phyloP scores from a whole-genome alignment of 495 filamentous ascomycete species.

The Aspergillus nanangensis region DNA sequence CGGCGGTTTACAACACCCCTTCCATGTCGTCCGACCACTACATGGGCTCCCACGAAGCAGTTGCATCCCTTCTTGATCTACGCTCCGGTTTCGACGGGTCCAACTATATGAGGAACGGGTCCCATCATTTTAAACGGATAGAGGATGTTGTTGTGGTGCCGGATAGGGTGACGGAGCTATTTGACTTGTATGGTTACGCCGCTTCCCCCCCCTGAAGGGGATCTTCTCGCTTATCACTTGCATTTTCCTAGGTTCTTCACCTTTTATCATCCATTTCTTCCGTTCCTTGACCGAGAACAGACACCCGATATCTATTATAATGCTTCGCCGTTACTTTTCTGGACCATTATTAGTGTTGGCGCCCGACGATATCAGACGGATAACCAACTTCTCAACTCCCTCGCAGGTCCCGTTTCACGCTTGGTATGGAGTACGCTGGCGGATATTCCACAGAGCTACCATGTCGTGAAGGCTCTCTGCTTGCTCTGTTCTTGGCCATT shows the following conservation, averaged over 20 bases:
- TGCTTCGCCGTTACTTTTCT: slow-evolving; percentile 74
- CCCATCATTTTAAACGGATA: slow-evolving; percentile 47
- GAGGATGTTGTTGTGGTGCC: slow-evolving; percentile 71
- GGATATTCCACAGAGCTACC: slow-evolving; percentile 79
- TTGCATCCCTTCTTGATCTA: slow-evolving; percentile 75
- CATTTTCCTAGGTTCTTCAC: slow-evolving; percentile 76
- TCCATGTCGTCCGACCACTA: slow-evolving; percentile 50
- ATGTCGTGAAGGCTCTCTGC: slow-evolving; percentile 87
- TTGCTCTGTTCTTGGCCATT: slow-evolving; percentile 89
- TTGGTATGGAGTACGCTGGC: slow-evolving; percentile 79
- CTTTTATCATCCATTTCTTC: slow-evolving; percentile 80
- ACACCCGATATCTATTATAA: slow-evolving; percentile 72
- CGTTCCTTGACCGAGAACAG: slow-evolving; percentile 69
- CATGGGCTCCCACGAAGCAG: slow-evolving; percentile 82
- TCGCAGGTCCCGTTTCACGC: slow-evolving; percentile 67
- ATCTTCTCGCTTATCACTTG: no score
- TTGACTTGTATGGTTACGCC: slow-evolving; percentile 53
- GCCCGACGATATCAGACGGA: slow-evolving; percentile 68
- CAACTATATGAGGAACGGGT: slow-evolving; percentile 42
- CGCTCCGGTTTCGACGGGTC: slow-evolving; percentile 50
- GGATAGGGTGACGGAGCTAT: slow-evolving; percentile 69
- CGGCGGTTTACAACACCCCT: slow-evolving; percentile 39
- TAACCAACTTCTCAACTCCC: slow-evolving; percentile 58
- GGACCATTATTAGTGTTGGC: slow-evolving; percentile 80
- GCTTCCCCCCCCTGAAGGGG: not conserved